Base-by-base conservation (phyloP, 139 green algal genomes). In the Micromonas pusilla region DNA sequence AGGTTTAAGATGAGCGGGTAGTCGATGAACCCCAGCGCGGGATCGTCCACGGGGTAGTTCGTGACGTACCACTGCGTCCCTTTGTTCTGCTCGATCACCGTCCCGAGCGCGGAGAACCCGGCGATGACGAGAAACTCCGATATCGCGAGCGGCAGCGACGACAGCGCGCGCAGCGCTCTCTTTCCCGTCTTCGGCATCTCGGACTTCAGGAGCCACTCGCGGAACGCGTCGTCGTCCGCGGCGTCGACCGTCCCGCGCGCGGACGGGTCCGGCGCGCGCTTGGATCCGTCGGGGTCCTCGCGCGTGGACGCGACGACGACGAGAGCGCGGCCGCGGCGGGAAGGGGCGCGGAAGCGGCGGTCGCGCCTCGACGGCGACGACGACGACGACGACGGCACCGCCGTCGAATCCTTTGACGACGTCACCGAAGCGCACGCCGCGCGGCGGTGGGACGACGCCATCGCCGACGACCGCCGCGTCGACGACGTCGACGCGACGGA, bases 1-100 rank as follows among this genome's bases (percentile, higher is more conserved):
- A 57, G 23, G 53, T 78, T 36, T 2, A 78, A 31, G 9, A 78
- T 78, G n/a, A 78, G 70, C 6, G 53, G 32, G 3, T 70, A 78
- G 53, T 78, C 72, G 20, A 78, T 57, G 32, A 78, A 57, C 0
- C 72, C 72, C 3, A 78, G 53, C 20, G 34, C 28, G 3, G 53
- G 53, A 1, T 75, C 9, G 6, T 34, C 63, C 2, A 39, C 33
- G 19, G 72, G 72, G 62, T 78, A 78, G 53, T 78, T 78, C 25
- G 36, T 26, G 45, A 70, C 57, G 72, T 78, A 78, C 54, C 54
- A 78, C 72, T 31, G 13, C n/a, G 39, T 45, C 23, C 52, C 26
- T 31, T 96, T 91, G 80, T 94, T 93, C 83, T 97, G 93, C 31
- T 93, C 89, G 28, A 97, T 93, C 72, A 97, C 70, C n/a, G 93